A percentile compares a stretch with the other conserved stretches of the same genome.
Evolutionary conservation across 768 basidiomycete species (phyloP).

Genomic region (Dacryopinax spathularia): DNA sequence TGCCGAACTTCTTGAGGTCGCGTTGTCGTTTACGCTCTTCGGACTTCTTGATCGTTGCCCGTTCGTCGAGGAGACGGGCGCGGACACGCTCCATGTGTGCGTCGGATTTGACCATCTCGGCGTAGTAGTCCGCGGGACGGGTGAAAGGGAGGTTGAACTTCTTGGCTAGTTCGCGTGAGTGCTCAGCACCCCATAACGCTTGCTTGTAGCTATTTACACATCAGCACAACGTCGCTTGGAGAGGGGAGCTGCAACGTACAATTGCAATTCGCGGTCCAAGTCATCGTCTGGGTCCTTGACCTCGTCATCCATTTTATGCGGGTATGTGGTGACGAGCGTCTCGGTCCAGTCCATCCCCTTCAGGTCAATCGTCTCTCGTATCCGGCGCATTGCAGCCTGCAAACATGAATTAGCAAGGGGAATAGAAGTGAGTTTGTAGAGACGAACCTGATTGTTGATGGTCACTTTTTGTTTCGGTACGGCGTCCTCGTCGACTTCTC

Average conservation of each 20-base stretch:
- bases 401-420: no score
- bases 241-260: slow-evolving; percentile 41
- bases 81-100: slow-evolving; percentile 96
- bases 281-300: slow-evolving; percentile 68
- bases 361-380: slow-evolving; percentile 61
- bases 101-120: slow-evolving; percentile 97
- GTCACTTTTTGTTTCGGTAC: slow-evolving; percentile 72
- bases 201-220: slow-evolving; percentile 69
- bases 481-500: slow-evolving; percentile 58
- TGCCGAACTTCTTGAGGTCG: slow-evolving; percentile 95
- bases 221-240: not conserved
- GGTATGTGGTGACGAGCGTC: slow-evolving; percentile 57
- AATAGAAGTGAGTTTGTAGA: not conserved
- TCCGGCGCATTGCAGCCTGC: slow-evolving; percentile 65
- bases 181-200: slow-evolving; percentile 68
- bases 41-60: slow-evolving; percentile 72
- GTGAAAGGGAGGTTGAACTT: slow-evolving; percentile 63
- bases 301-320: slow-evolving; percentile 41
- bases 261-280: slow-evolving; percentile 85
- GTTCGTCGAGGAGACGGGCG: slow-evolving; percentile 75
- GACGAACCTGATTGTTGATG: slow-evolving; percentile 62
- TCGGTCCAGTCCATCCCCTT: slow-evolving; percentile 76
- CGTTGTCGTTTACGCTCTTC: slow-evolving; percentile 86
- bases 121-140: slow-evolving; percentile 86
- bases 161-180: slow-evolving; percentile 60